Evolutionary conservation across 331 rosid species (phyloP).

Genomic region (Ulmus americana): DNA sequence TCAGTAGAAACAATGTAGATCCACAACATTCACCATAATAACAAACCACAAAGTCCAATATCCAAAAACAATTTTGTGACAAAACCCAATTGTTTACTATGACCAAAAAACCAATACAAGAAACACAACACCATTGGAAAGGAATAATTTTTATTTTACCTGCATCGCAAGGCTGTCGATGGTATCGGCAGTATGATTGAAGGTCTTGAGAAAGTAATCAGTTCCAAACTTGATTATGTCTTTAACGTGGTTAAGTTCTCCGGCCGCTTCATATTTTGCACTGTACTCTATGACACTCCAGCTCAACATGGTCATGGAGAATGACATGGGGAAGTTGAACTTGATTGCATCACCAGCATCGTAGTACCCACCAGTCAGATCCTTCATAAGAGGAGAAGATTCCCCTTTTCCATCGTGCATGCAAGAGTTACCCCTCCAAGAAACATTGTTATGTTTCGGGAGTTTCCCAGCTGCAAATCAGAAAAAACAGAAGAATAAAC

Average conservation of each 20-base stretch:
- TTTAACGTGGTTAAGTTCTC: slow-evolving; percentile 81
- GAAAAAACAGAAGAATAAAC: neutral
- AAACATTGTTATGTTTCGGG: slow-evolving; percentile 85
- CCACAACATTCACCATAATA: neutral
- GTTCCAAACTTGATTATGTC: slow-evolving; percentile 90
- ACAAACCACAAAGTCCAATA: neutral
- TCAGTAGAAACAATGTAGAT: neutral
- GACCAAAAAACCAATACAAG: neutral
- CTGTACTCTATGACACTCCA: slow-evolving; percentile 99
- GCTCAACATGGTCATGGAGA: slow-evolving; percentile 82
- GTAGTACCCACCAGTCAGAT: slow-evolving; percentile 82
- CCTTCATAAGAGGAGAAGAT: slow-evolving; percentile 38
- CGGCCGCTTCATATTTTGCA: slow-evolving; percentile 86
- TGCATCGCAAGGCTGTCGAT: slow-evolving; percentile 53
- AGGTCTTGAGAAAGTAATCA: slow-evolving; percentile 86
- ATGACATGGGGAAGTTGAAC: slow-evolving; percentile 78
- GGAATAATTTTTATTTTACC: slow-evolving; percentile 28
- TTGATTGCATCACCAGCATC: slow-evolving; percentile 98
- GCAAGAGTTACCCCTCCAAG: slow-evolving; percentile 93
- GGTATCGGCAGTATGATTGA: slow-evolving; percentile 74
- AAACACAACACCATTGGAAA: neutral
- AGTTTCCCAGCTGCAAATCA: slow-evolving; percentile 70
- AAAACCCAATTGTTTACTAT: neutral
- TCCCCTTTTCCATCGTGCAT: slow-evolving; percentile 51
- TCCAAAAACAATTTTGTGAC: neutral